Conservation (phyloP, 2,329 filamentous ascomycete genomes). For the Cladosporium velox region DNA sequence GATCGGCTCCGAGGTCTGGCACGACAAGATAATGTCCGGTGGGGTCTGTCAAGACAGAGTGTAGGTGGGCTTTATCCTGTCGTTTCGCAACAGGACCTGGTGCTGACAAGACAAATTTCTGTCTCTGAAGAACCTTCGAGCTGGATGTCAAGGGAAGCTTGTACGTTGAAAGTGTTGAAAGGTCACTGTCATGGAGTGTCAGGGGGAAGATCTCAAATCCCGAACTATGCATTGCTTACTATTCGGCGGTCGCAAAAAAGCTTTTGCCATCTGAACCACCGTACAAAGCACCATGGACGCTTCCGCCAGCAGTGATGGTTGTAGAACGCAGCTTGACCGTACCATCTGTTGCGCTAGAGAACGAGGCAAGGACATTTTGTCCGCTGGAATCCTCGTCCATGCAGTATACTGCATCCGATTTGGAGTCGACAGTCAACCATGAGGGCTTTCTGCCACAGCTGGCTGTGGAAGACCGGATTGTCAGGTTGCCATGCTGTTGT, state of each 20-base stretch:
- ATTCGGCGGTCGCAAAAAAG: constrained; percentile 18
- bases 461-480: neutral
- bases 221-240: neutral
- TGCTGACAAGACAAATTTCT: neutral
- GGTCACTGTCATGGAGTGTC: neutral
- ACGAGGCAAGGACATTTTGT: constrained; percentile 4
- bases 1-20: too few relatives aligned
- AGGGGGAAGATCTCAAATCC: neutral
- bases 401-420: constrained; percentile 14
- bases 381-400: constrained; percentile 17
- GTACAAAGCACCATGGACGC: constrained; percentile 12
- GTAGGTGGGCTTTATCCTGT: constrained; percentile 55
- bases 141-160: neutral
- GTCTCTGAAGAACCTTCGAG: neutral
- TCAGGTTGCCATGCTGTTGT: neutral
- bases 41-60: too few relatives aligned
- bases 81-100: constrained; percentile 32
- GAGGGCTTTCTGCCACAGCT: constrained; percentile 17
- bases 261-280: constrained; percentile 6
- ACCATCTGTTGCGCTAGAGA: neutral
- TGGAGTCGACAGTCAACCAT: constrained; percentile 19
- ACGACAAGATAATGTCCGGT: too few relatives aligned
- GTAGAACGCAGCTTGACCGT: neutral
- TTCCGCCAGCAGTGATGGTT: constrained; percentile 1
- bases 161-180: neutral